Evolutionary conservation across 345 rosid species (phyloP), one percentile per base, ranked within the genome.

Genomic region (Zanthoxylum bungeanum): DNA sequence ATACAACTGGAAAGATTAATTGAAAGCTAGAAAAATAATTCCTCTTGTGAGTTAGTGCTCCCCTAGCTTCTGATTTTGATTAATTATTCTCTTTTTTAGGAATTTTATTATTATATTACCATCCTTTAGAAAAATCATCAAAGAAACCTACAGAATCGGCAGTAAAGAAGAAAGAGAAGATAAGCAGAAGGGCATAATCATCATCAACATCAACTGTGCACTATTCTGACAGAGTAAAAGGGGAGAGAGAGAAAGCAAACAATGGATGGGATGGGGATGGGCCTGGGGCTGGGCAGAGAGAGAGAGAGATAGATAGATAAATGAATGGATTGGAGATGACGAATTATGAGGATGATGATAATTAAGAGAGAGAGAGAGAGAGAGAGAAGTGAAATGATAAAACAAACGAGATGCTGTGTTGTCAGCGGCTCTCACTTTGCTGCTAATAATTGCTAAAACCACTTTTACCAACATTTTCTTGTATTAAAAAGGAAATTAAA

Each of bases 401-500:
- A 82, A 79, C 79, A 85, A 74, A 82, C 61, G 72, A 83, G 88
- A 85, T 83, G 91, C 85, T 86, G 87, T 75, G 92, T 77, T 84
- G 88, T 87, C 89, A 85, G 87, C 80, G 81, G 80, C 87, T 85
- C 90, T 87, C 81, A 85, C 88, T 87, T 89, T 86, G 90, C 93
- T 82, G 87, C 91, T 87, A 87, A 91, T 89, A 77, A 86, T 91
- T 86, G 91, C 82, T 83, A 77, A 76, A 73, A 80, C 81, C 73
- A 82, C 84, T 70, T 84, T 77, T 78, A 50, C 75, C 69, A 63
- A 69, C 75, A 67, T 64, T 72, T 65, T 66, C n/a, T 74, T 64
- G 22, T 59, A 65, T 59, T 75, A n/a, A 73, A 68, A 19, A 22
- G 47, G 77, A 66, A 57, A 37, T 36, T 16, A 14, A 44, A 44